Conservation (phyloP, 2,329 filamentous ascomycete genomes). For the Penicillium psychrosexuale region DNA sequence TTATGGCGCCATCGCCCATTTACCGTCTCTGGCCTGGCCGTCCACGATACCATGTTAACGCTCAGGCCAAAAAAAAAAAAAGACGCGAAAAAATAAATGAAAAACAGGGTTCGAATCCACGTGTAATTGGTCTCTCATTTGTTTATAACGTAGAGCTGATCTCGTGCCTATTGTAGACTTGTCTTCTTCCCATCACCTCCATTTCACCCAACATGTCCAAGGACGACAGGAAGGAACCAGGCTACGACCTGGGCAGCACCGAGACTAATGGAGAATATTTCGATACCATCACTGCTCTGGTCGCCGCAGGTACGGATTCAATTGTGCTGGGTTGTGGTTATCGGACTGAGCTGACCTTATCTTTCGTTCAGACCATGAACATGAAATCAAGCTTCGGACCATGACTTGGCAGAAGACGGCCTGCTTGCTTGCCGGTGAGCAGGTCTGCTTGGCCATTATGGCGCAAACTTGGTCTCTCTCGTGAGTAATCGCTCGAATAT, state of each 20-base stretch:
- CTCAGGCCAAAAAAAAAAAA: neutral
- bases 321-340: neutral
- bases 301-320: conserved; percentile 17
- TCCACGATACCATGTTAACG: neutral
- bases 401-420: conserved; percentile 55
- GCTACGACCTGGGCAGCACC: conserved; percentile 5
- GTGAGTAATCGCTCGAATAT: conserved; percentile 26
- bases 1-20: conserved; percentile 17
- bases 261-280: conserved; percentile 13
- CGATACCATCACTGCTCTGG: conserved; percentile 20
- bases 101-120: neutral
- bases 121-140: neutral
- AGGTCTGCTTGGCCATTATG: conserved; percentile 53
- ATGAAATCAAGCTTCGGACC: conserved; percentile 52
- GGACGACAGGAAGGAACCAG: conserved; percentile 16
- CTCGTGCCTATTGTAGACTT: neutral
- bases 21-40: neutral
- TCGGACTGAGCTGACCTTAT: neutral
- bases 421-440: conserved; percentile 49
- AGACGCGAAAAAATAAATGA: neutral
- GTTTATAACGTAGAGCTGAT: neutral
- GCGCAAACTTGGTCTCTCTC: conserved; percentile 52
- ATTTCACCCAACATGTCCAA: conserved; percentile 4
- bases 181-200: neutral
- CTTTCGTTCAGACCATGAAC: conserved; percentile 15